Conservation (phyloP, 768 basidiomycete species). For the Zangia roseola region DNA sequence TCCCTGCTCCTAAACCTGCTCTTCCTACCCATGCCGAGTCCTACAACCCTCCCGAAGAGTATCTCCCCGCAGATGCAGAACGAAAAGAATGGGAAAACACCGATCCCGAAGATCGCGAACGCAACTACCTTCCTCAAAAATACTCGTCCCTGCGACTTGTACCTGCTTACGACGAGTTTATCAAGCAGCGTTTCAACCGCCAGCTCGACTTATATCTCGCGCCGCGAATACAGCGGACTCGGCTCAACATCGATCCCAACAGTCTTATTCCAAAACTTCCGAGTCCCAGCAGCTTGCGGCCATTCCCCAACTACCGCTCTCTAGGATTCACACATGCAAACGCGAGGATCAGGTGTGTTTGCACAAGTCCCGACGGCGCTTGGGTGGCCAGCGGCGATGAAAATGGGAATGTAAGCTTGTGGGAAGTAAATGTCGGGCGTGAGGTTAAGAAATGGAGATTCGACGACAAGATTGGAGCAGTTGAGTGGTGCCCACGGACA, state of each 20-base stretch:
- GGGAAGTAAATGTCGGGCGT: slow-evolving; percentile 89
- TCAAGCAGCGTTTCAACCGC: slow-evolving; percentile 90
- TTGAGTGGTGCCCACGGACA: slow-evolving; percentile 92
- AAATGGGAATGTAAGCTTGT: slow-evolving; percentile 78
- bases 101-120: slow-evolving; percentile 88
- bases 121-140: slow-evolving; percentile 87
- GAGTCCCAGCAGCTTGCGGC: slow-evolving; percentile 84
- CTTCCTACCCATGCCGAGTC: slow-evolving; percentile 95
- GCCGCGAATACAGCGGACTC: slow-evolving; percentile 82
- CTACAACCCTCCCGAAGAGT: slow-evolving; percentile 98
- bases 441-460: slow-evolving; percentile 89
- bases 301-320: slow-evolving; percentile 88
- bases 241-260: slow-evolving; percentile 89
- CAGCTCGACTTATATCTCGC: slow-evolving; percentile 97
- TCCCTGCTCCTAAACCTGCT: slow-evolving; percentile 87
- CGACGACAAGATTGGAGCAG: slow-evolving; percentile 70
- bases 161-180: slow-evolving; percentile 87
- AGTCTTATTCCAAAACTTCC: slow-evolving; percentile 93
- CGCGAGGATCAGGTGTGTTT: slow-evolving; percentile 69
- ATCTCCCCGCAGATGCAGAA: slow-evolving; percentile 83
- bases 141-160: slow-evolving; percentile 83
- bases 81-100: slow-evolving; percentile 76
- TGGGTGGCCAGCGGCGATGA: slow-evolving; percentile 96
- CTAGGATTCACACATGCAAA: slow-evolving; percentile 68
- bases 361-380: slow-evolving; percentile 82